phyloP scores from a whole-genome alignment of 129 eudicot species.

The Chrysanthemum makinoi region DNA sequence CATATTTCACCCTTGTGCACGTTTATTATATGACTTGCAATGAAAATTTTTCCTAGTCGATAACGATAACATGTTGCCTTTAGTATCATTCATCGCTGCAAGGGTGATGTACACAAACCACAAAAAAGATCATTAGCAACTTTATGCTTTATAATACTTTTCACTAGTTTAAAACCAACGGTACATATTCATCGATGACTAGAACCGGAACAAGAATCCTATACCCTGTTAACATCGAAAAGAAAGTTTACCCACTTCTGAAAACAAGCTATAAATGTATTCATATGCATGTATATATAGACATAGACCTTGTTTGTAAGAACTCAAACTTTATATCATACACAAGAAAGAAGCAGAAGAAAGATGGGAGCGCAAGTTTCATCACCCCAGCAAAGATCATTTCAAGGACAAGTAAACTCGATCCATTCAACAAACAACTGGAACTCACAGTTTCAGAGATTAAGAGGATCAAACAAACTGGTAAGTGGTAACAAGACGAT shows the following conservation, averaged over 20 bases:
- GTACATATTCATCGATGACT: conserved; percentile 12
- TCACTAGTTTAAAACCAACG: conserved; percentile 17
- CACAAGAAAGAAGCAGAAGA: conserved; percentile 14
- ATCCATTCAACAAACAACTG: conserved; percentile 56
- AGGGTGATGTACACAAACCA: conserved; percentile 1
- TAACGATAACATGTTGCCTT: background rate
- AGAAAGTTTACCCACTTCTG: conserved; percentile 21
- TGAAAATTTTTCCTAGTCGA: background rate
- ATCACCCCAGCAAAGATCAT: conserved; percentile 17
- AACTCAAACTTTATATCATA: background rate
- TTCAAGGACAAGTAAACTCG: conserved; percentile 33
- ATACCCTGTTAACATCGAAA: conserved; percentile 25
- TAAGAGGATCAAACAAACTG: conserved; percentile 57
- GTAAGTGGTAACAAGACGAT: conserved; percentile 50
- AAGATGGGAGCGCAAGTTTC: conserved; percentile 33
- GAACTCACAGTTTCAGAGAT: conserved; percentile 48
- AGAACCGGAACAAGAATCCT: conserved; percentile 23
- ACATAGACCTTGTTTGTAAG: background rate
- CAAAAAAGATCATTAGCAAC: background rate
- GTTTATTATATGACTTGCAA: background rate
- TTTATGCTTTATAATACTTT: conserved; percentile 20
- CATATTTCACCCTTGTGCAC: background rate
- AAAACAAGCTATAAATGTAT: background rate
- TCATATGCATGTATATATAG: background rate
- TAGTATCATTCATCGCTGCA: background rate